Evolutionary conservation across 805 yeast species (phyloP), one percentile per base, ranked within the genome.

Genomic region (Debaryomyces prosopidis): DNA sequence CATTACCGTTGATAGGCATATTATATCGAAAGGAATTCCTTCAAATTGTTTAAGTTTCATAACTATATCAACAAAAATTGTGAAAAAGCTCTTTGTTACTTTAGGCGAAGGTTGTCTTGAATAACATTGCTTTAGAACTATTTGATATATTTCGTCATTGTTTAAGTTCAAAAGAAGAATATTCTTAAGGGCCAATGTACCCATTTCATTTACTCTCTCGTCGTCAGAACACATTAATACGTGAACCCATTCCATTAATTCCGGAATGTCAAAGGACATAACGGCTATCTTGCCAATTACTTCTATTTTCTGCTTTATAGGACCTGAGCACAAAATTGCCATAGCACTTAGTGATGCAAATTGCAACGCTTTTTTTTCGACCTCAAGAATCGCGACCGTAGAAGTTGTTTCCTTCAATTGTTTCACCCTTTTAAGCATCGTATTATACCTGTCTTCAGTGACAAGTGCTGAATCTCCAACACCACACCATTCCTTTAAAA

Each of bases 401-500:
- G 88, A 75, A 3, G 73, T 69, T 7, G 65, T 64, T 38, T 66
- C 79, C 47, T 59, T 73, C 54, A 59, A 58, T 7, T 58, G 56
- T 52, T 65, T 73, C 43, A 69, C 66, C 10, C 65, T 70, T 35
- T 69, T 70, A 14, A 81, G 73, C 81, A 84, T 84, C 1, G 65
- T 53, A 4, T 68, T 60, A 51, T 89, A 89, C 37, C 97, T 72
- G 35, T 85, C 86, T 26, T 81, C 82, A 2, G 89, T 79, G 2
- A 83, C 58, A 1, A 72, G 59, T 7, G 80, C 75, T 18, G 82
- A 72, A 42, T 80, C 84, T 2, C 98, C 97, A 63, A 81, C 82
- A 0, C 96, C 96, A 62, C 97, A 90, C 99, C 99, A 94, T 60
- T 89, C 96, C 52, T 87, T 91, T 45, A 94, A 69, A 56, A 80